Percentiles rank a stretch among this genome's conserved stretches.
phyloP scores from a whole-genome alignment of 495 filamentous ascomycete genomes.

The Neurospora discreta region DNA sequence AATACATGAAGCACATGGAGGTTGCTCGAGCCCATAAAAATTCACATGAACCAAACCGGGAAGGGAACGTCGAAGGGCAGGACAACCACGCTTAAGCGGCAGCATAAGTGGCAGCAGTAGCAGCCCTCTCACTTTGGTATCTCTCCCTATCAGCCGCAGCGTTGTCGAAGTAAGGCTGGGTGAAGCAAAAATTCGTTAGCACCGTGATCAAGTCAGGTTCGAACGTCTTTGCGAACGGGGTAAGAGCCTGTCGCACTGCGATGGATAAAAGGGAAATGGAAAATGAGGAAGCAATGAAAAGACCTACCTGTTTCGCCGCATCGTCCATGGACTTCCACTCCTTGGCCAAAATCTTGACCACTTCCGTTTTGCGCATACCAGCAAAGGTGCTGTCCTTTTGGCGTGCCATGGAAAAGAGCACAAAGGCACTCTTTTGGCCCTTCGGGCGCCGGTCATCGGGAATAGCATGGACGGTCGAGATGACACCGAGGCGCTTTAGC shows the following conservation, averaged over 20 bases:
- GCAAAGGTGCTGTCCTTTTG: slow-evolving; percentile 36
- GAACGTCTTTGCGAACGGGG: neutral
- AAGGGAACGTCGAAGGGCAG: neutral
- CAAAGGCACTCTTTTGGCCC: slow-evolving; percentile 25
- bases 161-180: slow-evolving; percentile 18
- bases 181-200: slow-evolving; percentile 7
- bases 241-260: neutral
- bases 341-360: slow-evolving; percentile 16
- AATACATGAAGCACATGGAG: neutral
- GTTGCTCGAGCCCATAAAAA: neutral
- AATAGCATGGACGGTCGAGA: slow-evolving; percentile 16
- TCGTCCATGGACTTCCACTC: slow-evolving; percentile 46
- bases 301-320: slow-evolving; percentile 38
- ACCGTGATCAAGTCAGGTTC: neutral
- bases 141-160: slow-evolving; percentile 3
- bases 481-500: slow-evolving; percentile 26
- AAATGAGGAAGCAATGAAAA: neutral
- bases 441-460: slow-evolving; percentile 52
- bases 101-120: neutral
- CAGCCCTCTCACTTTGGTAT: slow-evolving; percentile 11
- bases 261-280: neutral
- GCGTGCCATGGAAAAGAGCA: slow-evolving; percentile 38
- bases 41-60: neutral
- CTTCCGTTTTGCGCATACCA: slow-evolving; percentile 19
- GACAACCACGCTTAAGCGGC: neutral